These are phyloP conservation scores for Malus asiatica DNA, from an alignment of 306 rosid species.

Conservation along the genomic window DNA sequence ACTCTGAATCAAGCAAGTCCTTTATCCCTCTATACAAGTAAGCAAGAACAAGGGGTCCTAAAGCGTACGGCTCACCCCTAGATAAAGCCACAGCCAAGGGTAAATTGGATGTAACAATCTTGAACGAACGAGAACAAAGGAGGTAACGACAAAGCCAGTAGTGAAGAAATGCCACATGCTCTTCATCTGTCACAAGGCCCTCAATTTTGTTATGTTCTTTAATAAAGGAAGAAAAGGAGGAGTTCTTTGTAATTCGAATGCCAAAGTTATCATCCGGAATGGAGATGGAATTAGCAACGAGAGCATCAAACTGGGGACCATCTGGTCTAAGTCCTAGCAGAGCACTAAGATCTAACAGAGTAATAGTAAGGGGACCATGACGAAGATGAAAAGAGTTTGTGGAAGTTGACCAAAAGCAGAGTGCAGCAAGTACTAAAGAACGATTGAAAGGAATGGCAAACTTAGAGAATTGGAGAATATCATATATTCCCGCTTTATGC, in stretches of 20 bases:
- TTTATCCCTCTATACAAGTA: conserved; percentile 8
- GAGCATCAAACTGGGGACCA: not conserved
- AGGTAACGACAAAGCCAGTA: not conserved
- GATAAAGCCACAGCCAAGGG: conserved; percentile 11
- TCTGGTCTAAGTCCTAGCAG: conserved; percentile 6
- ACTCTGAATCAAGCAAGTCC: not conserved
- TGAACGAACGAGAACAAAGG: not conserved
- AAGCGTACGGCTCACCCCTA: not conserved
- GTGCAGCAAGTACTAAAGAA: conserved; percentile 1
- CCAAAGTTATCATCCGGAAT: not conserved
- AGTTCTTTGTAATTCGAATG: not conserved
- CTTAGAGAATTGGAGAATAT: conserved; percentile 6
- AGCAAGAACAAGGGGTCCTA: conserved; percentile 5
- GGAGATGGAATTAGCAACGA: not conserved
- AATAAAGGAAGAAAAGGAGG: not conserved
- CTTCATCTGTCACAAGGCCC: conserved; percentile 2
- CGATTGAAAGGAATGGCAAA: not conserved
- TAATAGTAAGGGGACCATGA: conserved; percentile 1
- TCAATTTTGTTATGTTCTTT: not conserved
- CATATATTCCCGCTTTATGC: conserved; percentile 4
- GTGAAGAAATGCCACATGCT: conserved; percentile 1
- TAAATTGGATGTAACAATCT: not conserved
- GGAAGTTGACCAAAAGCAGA: conserved; percentile 1
- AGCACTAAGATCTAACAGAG: conserved; percentile 2
- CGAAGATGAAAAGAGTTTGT: conserved; percentile 4